A percentile compares a stretch with the other conserved stretches of the same genome.
These are phyloP conservation scores for Epichloe bromicola DNA, from an alignment of 2,329 filamentous ascomycete genomes.

Conservation along the genomic window DNA sequence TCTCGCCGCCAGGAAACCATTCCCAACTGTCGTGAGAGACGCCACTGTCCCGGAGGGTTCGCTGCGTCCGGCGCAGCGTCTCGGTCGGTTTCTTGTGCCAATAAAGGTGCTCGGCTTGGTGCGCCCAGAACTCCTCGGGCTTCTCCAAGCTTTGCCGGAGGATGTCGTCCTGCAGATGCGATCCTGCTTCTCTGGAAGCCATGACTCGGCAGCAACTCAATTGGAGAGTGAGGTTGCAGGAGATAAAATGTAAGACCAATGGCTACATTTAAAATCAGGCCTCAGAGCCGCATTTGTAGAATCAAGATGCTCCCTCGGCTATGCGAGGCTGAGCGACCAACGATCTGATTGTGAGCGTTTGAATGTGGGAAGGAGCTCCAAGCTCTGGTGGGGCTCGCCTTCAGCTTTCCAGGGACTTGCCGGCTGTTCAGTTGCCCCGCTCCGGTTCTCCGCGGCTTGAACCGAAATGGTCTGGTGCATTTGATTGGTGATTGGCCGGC, in stretches of 20 bases:
- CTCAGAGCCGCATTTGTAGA: background rate
- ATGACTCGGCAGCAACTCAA: background rate
- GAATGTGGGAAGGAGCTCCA: background rate
- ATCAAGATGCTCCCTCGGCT: background rate
- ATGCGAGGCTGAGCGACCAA: background rate
- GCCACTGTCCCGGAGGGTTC: slow-evolving; percentile 48
- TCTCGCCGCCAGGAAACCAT: slow-evolving; percentile 82
- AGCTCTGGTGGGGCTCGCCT: background rate
- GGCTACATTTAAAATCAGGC: background rate
- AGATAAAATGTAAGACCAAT: background rate
- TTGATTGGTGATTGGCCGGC: background rate
- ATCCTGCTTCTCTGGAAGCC: slow-evolving; percentile 5
- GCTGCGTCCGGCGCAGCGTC: slow-evolving; percentile 46
- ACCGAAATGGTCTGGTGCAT: background rate
- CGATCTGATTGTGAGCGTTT: background rate
- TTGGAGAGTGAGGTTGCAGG: background rate
- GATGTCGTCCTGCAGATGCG: slow-evolving; percentile 35
- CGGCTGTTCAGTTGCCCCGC: background rate
- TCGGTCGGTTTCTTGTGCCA: slow-evolving; percentile 68
- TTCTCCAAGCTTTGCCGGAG: slow-evolving; percentile 48
- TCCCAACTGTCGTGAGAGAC: slow-evolving; percentile 64
- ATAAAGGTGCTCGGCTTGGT: slow-evolving; percentile 59
- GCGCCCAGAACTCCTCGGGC: slow-evolving; percentile 61
- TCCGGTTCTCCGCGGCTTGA: background rate
- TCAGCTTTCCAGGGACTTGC: background rate